Percentiles rank a stretch among this genome's conserved stretches.
Evolutionary conservation across 1,284 basidiomycete species (phyloP).

Genomic region (Tremellales sp.): DNA sequence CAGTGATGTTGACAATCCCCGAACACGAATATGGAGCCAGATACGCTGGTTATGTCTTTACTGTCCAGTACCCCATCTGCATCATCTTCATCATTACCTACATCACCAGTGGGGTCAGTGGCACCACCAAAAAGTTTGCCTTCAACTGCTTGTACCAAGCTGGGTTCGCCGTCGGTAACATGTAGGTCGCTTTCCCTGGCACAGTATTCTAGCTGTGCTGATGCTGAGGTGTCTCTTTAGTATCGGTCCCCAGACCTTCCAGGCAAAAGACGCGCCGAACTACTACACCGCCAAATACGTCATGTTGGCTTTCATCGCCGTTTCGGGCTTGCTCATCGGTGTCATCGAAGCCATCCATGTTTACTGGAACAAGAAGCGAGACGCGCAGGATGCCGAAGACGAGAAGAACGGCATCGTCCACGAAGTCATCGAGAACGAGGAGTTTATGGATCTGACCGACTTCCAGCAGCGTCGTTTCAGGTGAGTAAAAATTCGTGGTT

Average conservation of each 20-base stretch:
- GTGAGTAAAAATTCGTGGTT: too few species aligned
- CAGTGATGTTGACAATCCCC: slow-evolving; percentile 9
- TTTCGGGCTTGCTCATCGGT: slow-evolving; percentile 17
- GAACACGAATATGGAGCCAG: background rate
- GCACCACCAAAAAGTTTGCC: slow-evolving; percentile 13
- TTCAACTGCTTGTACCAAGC: slow-evolving; percentile 12
- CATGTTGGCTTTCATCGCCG: slow-evolving; percentile 33
- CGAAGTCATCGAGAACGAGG: slow-evolving; percentile 13
- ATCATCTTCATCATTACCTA: slow-evolving; percentile 10
- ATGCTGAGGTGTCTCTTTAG: background rate
- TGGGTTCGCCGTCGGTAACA: slow-evolving; percentile 12
- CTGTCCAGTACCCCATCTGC: slow-evolving; percentile 6
- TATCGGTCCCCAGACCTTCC: slow-evolving; percentile 31
- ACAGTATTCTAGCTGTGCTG: slow-evolving; percentile 1
- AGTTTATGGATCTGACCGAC: slow-evolving; percentile 40
- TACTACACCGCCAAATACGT: slow-evolving; percentile 36
- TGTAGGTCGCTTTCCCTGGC: slow-evolving; percentile 23
- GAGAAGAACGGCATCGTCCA: slow-evolving; percentile 9
- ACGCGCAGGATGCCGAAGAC: slow-evolving; percentile 7
- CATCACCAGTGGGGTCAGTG: slow-evolving; percentile 5
- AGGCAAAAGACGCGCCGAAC: slow-evolving; percentile 18
- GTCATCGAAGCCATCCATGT: slow-evolving; percentile 22
- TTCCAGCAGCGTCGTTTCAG: slow-evolving; percentile 34
- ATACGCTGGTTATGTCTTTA: slow-evolving; percentile 9
- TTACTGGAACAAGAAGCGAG: slow-evolving; percentile 29